These are phyloP conservation scores for Paramyrothecium roridum DNA, from an alignment of 2,329 filamentous ascomycete genomes.

Conservation along the genomic window DNA sequence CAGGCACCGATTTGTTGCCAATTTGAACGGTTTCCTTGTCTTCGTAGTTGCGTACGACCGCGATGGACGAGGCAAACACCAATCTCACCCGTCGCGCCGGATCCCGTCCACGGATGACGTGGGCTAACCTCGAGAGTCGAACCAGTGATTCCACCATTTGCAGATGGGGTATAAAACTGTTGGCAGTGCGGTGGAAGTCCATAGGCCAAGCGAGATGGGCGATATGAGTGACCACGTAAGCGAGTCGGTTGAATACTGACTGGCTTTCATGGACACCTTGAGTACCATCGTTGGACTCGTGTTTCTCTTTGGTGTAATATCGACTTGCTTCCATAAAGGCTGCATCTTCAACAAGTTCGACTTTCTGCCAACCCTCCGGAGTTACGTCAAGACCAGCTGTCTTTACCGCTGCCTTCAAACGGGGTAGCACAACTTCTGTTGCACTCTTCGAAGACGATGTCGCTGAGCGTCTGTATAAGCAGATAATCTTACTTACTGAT, in stretches of 20 bases:
- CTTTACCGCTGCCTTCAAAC: background rate
- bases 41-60: conserved; percentile 16
- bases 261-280: background rate
- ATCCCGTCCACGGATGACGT: background rate
- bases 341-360: conserved; percentile 2
- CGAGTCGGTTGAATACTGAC: background rate
- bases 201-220: conserved; percentile 15
- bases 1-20: conserved; percentile 24
- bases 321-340: background rate
- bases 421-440: background rate
- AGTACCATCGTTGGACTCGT: background rate
- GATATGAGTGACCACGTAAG: conserved; percentile 8
- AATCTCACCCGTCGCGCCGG: conserved; percentile 8
- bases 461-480: conserved; percentile 7
- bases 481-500: conserved; percentile 12
- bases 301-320: background rate
- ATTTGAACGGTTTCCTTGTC: background rate
- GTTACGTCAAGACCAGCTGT: background rate
- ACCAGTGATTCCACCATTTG: conserved; percentile 1
- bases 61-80: conserved; percentile 23
- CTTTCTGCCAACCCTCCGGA: background rate
- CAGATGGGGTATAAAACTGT: conserved; percentile 9
- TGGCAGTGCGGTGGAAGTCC: conserved; percentile 12
- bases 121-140: background rate
- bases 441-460: conserved; percentile 1